Conservation (phyloP, 176 grass and related monocot genomes). For the Zizania latifolia region DNA sequence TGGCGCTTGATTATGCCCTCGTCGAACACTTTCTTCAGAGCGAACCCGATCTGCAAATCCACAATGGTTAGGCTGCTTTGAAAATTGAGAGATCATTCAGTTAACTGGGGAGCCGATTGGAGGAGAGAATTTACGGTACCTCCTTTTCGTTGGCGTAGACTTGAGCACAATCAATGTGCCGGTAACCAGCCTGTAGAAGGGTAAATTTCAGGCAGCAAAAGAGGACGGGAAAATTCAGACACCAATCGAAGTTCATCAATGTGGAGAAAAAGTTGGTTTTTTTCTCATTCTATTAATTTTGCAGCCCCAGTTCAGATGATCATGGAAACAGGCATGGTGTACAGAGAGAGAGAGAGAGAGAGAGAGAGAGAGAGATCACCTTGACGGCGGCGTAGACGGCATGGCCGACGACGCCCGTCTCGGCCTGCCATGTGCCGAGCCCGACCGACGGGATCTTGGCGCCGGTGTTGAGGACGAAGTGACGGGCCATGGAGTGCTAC, state of each 20-base stretch:
- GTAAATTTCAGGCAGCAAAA: no score
- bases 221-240: neutral
- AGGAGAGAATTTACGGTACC: neutral
- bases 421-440: conserved; percentile 79
- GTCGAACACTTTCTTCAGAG: conserved; percentile 27
- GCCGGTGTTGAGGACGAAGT: conserved; percentile 77
- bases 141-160: conserved; percentile 35
- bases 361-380: no score
- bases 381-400: conserved; percentile 78
- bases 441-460: conserved; percentile 83
- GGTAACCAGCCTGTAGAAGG: conserved; percentile 3
- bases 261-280: no score
- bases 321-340: neutral
- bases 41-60: conserved; percentile 7
- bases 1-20: conserved; percentile 17
- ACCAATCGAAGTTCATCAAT: neutral
- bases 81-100: neutral
- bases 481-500: conserved; percentile 43
- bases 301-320: no score
- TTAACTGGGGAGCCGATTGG: neutral
- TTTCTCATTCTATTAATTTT: no score
- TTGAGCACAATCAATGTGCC: conserved; percentile 29
- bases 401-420: conserved; percentile 42
- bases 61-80: neutral
- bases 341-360: no score